A percentile compares a stretch with the other conserved stretches of the same genome.
Evolutionary conservation across 805 yeast species (phyloP).

Genomic region (Limtongia smithiae): DNA sequence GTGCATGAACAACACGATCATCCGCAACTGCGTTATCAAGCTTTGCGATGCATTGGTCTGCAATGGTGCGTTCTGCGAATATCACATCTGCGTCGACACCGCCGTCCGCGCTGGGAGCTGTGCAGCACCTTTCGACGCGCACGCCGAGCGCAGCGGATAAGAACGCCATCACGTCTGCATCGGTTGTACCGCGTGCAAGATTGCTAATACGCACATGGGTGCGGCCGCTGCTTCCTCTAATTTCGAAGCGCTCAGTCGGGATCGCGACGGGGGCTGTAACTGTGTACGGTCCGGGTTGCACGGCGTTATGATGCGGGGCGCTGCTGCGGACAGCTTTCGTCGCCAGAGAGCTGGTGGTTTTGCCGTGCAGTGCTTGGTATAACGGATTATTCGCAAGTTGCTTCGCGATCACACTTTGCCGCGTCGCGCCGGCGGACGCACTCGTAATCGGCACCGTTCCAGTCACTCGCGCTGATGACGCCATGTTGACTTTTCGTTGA

Average conservation of each 20-base stretch:
- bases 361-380: slow-evolving; percentile 25
- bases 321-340: background rate
- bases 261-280: background rate
- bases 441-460: background rate
- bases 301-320: background rate
- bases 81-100: slow-evolving; percentile 32
- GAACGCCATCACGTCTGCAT: slow-evolving; percentile 34
- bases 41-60: slow-evolving; percentile 36
- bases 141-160: slow-evolving; percentile 25
- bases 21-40: slow-evolving; percentile 49
- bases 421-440: background rate
- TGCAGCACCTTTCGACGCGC: slow-evolving; percentile 26
- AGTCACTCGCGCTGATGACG: background rate
- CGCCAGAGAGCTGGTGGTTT: background rate
- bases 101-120: slow-evolving; percentile 12
- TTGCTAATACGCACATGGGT: slow-evolving; percentile 32
- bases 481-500: background rate
- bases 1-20: slow-evolving; percentile 34
- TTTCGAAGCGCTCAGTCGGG: slow-evolving; percentile 8
- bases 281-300: background rate
- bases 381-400: slow-evolving; percentile 17
- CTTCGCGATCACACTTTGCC: slow-evolving; percentile 11
- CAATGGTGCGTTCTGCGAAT: slow-evolving; percentile 33
- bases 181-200: slow-evolving; percentile 36
- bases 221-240: slow-evolving; percentile 14